Evolutionary conservation across 805 yeast species (phyloP).

Genomic region (Pichia nanzhaoensis): DNA sequence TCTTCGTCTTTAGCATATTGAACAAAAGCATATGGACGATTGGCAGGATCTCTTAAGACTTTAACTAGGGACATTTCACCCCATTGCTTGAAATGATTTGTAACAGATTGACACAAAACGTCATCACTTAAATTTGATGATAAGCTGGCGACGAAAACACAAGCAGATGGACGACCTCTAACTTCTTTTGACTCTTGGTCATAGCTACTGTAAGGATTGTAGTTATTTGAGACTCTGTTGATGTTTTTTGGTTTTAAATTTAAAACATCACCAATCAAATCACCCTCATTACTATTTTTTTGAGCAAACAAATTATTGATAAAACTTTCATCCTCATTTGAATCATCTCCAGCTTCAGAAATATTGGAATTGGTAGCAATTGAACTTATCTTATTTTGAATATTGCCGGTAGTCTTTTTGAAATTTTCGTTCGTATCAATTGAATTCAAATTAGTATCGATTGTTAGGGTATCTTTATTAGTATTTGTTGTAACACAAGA

Average conservation of each 20-base stretch:
- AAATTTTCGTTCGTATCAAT: too few relatives aligned
- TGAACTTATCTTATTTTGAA: background rate
- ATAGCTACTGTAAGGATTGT: constrained; percentile 1
- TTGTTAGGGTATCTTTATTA: background rate
- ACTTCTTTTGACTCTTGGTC: constrained; percentile 19
- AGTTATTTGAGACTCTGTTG: background rate
- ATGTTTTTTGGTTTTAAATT: background rate
- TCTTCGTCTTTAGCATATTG: constrained; percentile 70
- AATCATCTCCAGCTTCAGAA: background rate
- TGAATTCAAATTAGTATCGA: background rate
- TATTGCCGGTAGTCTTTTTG: background rate
- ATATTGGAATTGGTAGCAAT: background rate
- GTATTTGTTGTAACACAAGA: background rate
- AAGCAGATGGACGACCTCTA: constrained; percentile 69
- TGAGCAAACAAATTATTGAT: background rate
- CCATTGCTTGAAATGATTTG: constrained; percentile 61
- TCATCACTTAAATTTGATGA: constrained; percentile 62
- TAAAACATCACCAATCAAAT: background rate
- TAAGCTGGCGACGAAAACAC: constrained; percentile 86
- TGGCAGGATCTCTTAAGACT: constrained; percentile 72
- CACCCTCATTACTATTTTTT: background rate
- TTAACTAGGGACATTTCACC: constrained; percentile 70
- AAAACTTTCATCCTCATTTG: background rate
- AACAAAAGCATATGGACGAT: constrained; percentile 89
- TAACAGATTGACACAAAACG: constrained; percentile 61